Evolutionary conservation across 805 yeast genomes (phyloP), one percentile per base, ranked within the genome.

Genomic region (Spathaspora girioi): DNA sequence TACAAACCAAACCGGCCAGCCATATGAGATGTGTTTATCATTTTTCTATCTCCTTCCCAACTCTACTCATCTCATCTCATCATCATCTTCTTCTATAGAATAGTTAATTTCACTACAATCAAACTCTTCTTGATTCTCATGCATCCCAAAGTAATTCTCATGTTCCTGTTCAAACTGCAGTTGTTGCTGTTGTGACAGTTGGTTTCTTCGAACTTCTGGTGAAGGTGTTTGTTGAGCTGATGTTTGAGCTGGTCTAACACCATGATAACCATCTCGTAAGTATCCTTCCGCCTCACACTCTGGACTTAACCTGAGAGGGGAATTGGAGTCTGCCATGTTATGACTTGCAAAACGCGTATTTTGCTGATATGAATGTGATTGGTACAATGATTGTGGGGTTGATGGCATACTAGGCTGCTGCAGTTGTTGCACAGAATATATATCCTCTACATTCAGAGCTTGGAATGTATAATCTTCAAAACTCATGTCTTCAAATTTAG

Each of bases 401-500:
- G 60, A 57, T 14, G 68, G 68, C 29, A 56, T 55, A 52, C 27
- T 49, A 45, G 38, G 46, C 46, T 10, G 18, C 20, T 43, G 15
- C 11, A 10, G 29, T 27, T 44, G 46, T 6, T 18, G 12, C 4
- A 45, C 44, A 10, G 31, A 38, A 23, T 54, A 52, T 17, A 43
- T 45, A 15, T 51, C 38, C 27, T 51, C 46, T 10, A 46, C 42
- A 19, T 43, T 49, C 9, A 18, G 38, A 14, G 14, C 27, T 12
- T 45, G 38, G 11, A 43, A 48, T n/a, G 48, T 53, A 50, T 62
- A 62, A 46, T 67, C 70, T 32, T 55, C 62, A 50, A 67, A 67
- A 15, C 58, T 50, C 54, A 57, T 62, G 57, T 79, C 77, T 60
- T 82, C 86, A 50, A 82, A 75, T 42, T 72, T 69, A 47, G 81